phyloP scores from a whole-genome alignment of 2,329 filamentous ascomycete species.

The Botrytis hyacinthi region DNA sequence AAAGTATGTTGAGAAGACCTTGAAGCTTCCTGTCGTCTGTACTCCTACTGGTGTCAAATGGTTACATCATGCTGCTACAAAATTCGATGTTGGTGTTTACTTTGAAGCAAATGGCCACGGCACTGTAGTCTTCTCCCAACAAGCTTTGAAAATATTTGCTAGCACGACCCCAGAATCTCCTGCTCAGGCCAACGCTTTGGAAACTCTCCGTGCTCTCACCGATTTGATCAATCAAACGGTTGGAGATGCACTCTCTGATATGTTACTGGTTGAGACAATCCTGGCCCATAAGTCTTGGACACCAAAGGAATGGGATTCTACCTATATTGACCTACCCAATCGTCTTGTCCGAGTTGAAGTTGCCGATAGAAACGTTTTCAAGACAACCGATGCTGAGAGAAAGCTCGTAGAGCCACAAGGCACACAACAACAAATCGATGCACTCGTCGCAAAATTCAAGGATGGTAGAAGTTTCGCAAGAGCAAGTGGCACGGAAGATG shows the following conservation, averaged over 20 bases:
- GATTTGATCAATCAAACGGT: slow-evolving; percentile 98
- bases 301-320: slow-evolving; percentile 85
- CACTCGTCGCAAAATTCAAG: slow-evolving; percentile 84
- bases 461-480: slow-evolving; percentile 87
- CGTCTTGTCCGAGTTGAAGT: slow-evolving; percentile 93
- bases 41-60: slow-evolving; percentile 97
- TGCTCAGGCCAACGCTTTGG: slow-evolving; percentile 84
- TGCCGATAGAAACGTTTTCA: slow-evolving; percentile 81
- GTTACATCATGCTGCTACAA: slow-evolving; percentile 91
- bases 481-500: slow-evolving; percentile 93
- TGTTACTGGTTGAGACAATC: slow-evolving; percentile 93
- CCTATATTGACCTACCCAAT: slow-evolving; percentile 92
- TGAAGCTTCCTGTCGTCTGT: slow-evolving; percentile 86
- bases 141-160: slow-evolving; percentile 75
- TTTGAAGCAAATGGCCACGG: slow-evolving; percentile 99
- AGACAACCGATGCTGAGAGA: slow-evolving; percentile 88
- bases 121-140: slow-evolving; percentile 88
- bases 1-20: slow-evolving; percentile 81
- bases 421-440: slow-evolving; percentile 82
- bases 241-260: slow-evolving; percentile 91
- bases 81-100: slow-evolving; percentile 95
- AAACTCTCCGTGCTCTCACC: slow-evolving; percentile 76
- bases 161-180: slow-evolving; percentile 83
- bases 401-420: slow-evolving; percentile 76
- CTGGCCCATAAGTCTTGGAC: slow-evolving; percentile 93